Evolutionary conservation across 495 filamentous ascomycete genomes (phyloP).

Genomic region (Hypoxylon trugodes): DNA sequence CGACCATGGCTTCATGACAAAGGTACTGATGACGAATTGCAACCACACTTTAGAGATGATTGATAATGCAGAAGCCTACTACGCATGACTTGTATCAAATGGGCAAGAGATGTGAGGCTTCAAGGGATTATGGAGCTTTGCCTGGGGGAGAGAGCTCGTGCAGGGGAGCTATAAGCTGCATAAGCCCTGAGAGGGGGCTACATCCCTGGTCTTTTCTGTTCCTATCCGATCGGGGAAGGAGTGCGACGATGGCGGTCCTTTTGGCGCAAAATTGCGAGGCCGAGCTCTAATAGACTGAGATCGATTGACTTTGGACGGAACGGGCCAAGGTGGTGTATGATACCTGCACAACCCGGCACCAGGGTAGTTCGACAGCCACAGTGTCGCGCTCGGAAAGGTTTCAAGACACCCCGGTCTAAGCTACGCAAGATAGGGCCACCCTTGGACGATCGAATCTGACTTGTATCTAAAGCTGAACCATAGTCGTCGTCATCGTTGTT

Average conservation of each 20-base stretch:
- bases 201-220: conserved; percentile 21
- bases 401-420: conserved; percentile 30
- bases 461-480: conserved; percentile 24
- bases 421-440: conserved; percentile 35
- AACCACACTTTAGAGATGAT: conserved; percentile 33
- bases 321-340: conserved; percentile 36
- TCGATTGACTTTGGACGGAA: conserved; percentile 25
- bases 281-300: conserved; percentile 23
- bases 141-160: conserved; percentile 26
- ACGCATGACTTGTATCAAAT: conserved; percentile 31
- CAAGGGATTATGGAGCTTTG: conserved; percentile 26
- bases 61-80: conserved; percentile 30
- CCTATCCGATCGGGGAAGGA: conserved; percentile 38
- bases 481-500: conserved; percentile 9
- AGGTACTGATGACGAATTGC: conserved; percentile 24
- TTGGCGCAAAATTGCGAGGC: conserved; percentile 34
- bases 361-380: conserved; percentile 37
- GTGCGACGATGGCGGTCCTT: conserved; percentile 22
- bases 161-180: conserved; percentile 36
- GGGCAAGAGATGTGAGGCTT: conserved; percentile 30
- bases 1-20: conserved; percentile 41
- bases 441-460: conserved; percentile 29
- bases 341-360: conserved; percentile 25
- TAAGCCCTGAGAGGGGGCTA: conserved; percentile 30
- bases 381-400: conserved; percentile 34